phyloP scores from a whole-genome alignment of 768 basidiomycete species.

The Podaxis sp. region DNA sequence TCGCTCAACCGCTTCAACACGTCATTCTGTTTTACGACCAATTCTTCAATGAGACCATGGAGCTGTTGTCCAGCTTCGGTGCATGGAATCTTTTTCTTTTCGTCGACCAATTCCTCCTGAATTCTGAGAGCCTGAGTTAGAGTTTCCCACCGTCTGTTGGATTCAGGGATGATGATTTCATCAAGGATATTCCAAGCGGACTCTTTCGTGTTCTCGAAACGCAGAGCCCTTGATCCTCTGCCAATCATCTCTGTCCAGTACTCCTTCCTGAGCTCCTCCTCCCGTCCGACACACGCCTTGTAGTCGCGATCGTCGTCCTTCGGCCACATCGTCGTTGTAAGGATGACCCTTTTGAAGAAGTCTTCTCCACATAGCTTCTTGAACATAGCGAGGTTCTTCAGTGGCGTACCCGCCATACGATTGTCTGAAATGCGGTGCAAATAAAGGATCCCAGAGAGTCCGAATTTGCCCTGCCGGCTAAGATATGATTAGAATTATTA shows the following conservation, averaged over 20 bases:
- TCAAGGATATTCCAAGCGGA: background rate
- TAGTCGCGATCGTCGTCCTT: background rate
- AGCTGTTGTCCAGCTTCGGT: background rate
- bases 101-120: background rate
- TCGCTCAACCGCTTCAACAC: background rate
- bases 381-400: slow-evolving; percentile 10
- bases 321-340: background rate
- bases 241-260: background rate
- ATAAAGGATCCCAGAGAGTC: slow-evolving; percentile 9
- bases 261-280: background rate
- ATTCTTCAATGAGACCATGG: background rate
- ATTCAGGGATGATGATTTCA: background rate
- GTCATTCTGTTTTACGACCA: background rate
- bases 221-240: background rate
- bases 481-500: background rate
- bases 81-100: background rate
- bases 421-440: slow-evolving; percentile 9
- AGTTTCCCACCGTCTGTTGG: background rate
- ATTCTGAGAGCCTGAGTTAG: background rate
- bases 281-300: background rate
- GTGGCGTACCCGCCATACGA: slow-evolving; percentile 5
- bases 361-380: slow-evolving; percentile 15
- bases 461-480: background rate
- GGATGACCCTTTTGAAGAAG: background rate
- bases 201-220: background rate